Conservation (phyloP, 306 rosid genomes). For the Rosa chinensis region DNA sequence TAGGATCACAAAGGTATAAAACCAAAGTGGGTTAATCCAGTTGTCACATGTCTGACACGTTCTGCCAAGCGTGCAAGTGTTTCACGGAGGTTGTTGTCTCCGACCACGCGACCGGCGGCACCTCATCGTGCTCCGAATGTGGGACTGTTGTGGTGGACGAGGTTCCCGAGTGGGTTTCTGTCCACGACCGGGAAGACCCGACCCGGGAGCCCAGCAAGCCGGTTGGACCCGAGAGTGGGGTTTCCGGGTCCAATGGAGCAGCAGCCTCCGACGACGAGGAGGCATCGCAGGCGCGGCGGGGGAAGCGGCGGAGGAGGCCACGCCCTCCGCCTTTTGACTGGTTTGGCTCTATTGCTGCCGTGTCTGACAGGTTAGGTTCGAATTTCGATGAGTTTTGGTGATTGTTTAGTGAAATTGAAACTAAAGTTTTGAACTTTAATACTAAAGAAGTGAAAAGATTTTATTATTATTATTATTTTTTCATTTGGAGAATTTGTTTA, state of each 20-base stretch:
- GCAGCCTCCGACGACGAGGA: slow-evolving; percentile 35
- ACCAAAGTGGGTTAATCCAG: not conserved
- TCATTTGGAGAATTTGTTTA: not conserved
- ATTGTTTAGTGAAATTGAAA: not conserved
- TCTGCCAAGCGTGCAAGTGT: slow-evolving; percentile 67
- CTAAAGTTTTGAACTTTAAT: not conserved
- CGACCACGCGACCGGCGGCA: slow-evolving; percentile 71
- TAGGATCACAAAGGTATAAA: not conserved
- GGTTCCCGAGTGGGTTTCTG: slow-evolving; percentile 58
- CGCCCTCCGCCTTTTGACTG: slow-evolving; percentile 35
- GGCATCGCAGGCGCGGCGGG: slow-evolving; percentile 51
- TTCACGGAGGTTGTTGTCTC: slow-evolving; percentile 72
- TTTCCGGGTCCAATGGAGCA: slow-evolving; percentile 55
- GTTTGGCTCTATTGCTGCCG: slow-evolving; percentile 64
- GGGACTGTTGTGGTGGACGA: slow-evolving; percentile 66
- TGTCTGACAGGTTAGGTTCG: slow-evolving; percentile 56
- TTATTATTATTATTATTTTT: not conserved
- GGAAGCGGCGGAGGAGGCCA: slow-evolving; percentile 61
- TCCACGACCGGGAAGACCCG: slow-evolving; percentile 32
- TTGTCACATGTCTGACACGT: slow-evolving; percentile 58
- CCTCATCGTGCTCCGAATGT: slow-evolving; percentile 64
- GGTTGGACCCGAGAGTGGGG: slow-evolving; percentile 56
- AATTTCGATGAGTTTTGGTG: not conserved
- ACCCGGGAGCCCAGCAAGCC: slow-evolving; percentile 61
- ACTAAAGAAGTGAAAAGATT: not conserved